Conservation (phyloP, 148 eudicot genomes). For the Spergularia marina region DNA sequence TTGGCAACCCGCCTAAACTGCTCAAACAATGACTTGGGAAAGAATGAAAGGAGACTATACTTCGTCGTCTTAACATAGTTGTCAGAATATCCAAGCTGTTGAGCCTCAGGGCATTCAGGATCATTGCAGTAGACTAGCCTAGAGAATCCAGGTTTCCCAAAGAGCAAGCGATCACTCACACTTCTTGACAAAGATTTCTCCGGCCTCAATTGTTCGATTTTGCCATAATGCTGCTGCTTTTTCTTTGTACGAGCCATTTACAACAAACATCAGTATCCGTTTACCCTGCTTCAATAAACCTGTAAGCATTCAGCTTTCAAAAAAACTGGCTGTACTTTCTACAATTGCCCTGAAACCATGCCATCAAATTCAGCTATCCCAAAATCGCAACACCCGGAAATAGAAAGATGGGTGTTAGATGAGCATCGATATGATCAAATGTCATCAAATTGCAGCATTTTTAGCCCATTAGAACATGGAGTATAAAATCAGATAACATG, state of each 20-base stretch:
- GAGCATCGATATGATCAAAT: neutral
- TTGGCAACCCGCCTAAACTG: conserved; percentile 80
- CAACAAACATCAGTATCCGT: neutral
- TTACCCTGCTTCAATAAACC: neutral
- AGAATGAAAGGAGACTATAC: conserved; percentile 46
- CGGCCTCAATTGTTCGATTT: conserved; percentile 25
- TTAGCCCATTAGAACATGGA: neutral
- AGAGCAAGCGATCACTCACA: conserved; percentile 30
- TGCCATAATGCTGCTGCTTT: conserved; percentile 34
- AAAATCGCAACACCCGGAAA: too few species aligned
- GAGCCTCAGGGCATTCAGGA: conserved; percentile 41
- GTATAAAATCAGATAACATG: neutral
- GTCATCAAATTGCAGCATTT: too few species aligned
- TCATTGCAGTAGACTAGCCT: conserved; percentile 58
- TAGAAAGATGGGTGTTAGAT: too few species aligned
- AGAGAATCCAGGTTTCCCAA: conserved; percentile 55
- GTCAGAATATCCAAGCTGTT: conserved; percentile 29
- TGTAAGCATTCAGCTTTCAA: neutral
- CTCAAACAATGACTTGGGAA: conserved; percentile 76
- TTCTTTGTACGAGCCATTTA: conserved; percentile 32
- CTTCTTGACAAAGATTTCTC: conserved; percentile 25
- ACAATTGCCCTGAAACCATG: neutral
- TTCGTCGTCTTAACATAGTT: conserved; percentile 63
- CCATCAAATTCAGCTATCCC: neutral
- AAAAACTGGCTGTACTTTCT: neutral